Evolutionary conservation across 225 moss, liverwort and hornwort species (phyloP).

Genomic region (Pleurozium schreberi): DNA sequence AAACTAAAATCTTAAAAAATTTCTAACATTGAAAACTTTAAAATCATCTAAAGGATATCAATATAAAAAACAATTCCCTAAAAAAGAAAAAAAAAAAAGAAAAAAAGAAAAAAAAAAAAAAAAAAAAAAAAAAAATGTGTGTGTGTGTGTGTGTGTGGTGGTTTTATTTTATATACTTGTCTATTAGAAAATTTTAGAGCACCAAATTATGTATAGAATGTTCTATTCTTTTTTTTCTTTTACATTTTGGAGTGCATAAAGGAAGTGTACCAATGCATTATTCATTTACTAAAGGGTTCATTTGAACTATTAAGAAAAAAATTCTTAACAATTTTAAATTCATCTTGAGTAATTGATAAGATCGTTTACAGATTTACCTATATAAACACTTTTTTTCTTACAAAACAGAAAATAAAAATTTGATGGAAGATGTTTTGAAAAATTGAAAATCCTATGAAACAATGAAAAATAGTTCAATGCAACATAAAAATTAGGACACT

Average conservation of each 20-base stretch:
- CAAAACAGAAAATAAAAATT: not conserved
- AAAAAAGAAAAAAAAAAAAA: no score
- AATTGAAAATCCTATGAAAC: not conserved
- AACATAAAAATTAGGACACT: fast-evolving
- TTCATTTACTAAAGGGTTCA: not conserved
- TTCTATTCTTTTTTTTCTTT: not conserved
- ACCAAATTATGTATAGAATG: fast-evolving
- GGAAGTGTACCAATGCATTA: not conserved
- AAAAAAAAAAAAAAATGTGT: no score
- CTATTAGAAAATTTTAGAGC: not conserved
- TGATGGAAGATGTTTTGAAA: not conserved
- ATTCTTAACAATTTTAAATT: not conserved
- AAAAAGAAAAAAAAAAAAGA: no score
- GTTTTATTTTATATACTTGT: not conserved
- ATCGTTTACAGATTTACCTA: not conserved
- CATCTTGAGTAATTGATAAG: not conserved
- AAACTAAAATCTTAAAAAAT: no score
- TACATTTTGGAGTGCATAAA: not conserved
- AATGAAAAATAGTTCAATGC: not conserved
- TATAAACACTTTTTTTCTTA: fast-evolving
- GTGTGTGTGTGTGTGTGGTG: no score
- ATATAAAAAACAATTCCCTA: no score
- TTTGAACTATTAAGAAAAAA: not conserved
- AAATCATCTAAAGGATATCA: no score
- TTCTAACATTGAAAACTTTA: no score